Evolutionary conservation across 768 basidiomycete species (phyloP).

Genomic region (Boletus rufocinnamomeus): DNA sequence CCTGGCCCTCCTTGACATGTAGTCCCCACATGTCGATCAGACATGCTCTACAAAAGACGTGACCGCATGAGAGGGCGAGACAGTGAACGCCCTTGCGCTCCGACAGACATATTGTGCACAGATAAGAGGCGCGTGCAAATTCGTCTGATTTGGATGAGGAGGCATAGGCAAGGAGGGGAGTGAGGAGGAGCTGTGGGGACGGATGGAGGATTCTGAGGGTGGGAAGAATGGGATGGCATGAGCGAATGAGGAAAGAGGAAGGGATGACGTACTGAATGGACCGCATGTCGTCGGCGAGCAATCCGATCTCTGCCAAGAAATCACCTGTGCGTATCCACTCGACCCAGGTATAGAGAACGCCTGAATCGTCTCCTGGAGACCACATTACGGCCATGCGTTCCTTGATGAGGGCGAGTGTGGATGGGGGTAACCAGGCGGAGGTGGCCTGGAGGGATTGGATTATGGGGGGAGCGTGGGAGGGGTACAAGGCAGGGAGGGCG

Average conservation of each 20-base stretch:
- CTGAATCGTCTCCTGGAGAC: constrained; percentile 48
- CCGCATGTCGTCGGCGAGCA: constrained; percentile 36
- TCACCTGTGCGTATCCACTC: constrained; percentile 70
- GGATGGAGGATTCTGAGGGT: constrained; percentile 48
- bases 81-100: constrained; percentile 76
- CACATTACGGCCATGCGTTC: constrained; percentile 54
- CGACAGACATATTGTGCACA: constrained; percentile 76
- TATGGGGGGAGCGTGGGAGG: constrained; percentile 51
- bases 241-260: constrained; percentile 34
- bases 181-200: constrained; percentile 53
- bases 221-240: constrained; percentile 1
- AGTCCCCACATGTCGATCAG: constrained; percentile 80
- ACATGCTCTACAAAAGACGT: constrained; percentile 85
- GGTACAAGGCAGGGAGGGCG: constrained; percentile 55
- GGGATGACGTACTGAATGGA: constrained; percentile 32
- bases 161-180: constrained; percentile 53
- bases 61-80: constrained; percentile 65
- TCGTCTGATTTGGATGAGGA: constrained; percentile 44
- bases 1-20: constrained; percentile 77
- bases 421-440: constrained; percentile 57
- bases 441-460: constrained; percentile 56
- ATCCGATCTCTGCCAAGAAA: constrained; percentile 51
- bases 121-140: constrained; percentile 67
- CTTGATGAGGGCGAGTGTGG: constrained; percentile 37
- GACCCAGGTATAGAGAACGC: constrained; percentile 68